Base-by-base conservation (phyloP, 116 monocot species). In the Posidonia oceanica region DNA sequence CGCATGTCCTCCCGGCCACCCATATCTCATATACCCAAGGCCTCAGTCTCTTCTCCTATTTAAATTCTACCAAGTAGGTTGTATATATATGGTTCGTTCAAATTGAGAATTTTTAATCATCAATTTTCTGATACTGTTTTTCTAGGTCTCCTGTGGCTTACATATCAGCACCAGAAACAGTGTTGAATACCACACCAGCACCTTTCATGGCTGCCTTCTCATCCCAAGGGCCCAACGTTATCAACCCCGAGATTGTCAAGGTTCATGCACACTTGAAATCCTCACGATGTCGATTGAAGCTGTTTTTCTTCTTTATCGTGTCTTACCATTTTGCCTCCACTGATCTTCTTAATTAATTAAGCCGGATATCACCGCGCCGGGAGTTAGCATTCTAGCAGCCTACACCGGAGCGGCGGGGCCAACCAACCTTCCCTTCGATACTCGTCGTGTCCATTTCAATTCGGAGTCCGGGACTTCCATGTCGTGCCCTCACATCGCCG, bases 341-440 rank as follows among this genome's bases (percentile, higher is more conserved):
- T n/a, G 18, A 21, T 67, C 3, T 54, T 54, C 44, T 5, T 20
- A 8, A 76, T 62, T 61, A 29, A 0, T 29, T 29, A 29, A 88
- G 93, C 89, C 93, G 15, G 93, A 94, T 68, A 87, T 89, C 52
- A 89, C 93, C 40, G 93, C 87, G 2, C 93, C 93, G 0, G 94
- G 89, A 15, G 81, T 94, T 36, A 83, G 78, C 64, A 57, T 94
- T 3, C 44, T 94, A n/a, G 89, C 94, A 3, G 90, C 89, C 36
- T 93, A 44, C 54, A 75, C 71, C 1, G 58, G 11, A 39, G 80
- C 80, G 0, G 3, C 3, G 0, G 22, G 78, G 0, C 86, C 89
- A 2, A 80, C 83, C 0, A 77, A 54, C 13, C 62, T 70, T 0
- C 10, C 29, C 0, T 73, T 53, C 22, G 93, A 93, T 41, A 23